phyloP scores from a whole-genome alignment of 2,329 filamentous ascomycete species.

The Ceratocystis albifundus region DNA sequence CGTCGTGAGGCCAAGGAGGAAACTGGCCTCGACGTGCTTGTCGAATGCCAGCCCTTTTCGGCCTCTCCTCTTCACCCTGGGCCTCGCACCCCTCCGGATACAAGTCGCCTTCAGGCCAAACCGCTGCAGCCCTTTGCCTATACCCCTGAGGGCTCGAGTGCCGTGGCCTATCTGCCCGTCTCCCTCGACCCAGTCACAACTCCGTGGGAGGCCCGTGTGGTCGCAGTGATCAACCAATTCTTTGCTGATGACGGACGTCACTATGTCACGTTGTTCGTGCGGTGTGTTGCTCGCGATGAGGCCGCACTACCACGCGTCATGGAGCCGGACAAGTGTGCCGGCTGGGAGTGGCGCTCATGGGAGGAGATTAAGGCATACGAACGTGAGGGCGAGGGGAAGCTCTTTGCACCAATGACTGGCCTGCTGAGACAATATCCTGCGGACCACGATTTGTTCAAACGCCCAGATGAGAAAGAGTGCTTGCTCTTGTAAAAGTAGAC shows the following conservation, averaged over 20 bases:
- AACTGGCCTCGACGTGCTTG: slow-evolving; percentile 48
- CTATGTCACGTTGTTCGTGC: slow-evolving; percentile 63
- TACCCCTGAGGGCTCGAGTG: background rate
- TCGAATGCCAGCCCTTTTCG: slow-evolving; percentile 28
- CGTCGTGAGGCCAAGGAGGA: slow-evolving; percentile 59
- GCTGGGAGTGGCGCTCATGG: slow-evolving; percentile 41
- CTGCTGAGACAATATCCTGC: slow-evolving; percentile 13
- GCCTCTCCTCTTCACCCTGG: background rate
- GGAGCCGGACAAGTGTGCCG: slow-evolving; percentile 42
- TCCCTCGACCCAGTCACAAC: background rate
- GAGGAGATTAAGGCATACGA: slow-evolving; percentile 32
- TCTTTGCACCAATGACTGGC: slow-evolving; percentile 17
- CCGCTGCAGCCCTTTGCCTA: slow-evolving; percentile 1
- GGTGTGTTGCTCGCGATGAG: slow-evolving; percentile 39
- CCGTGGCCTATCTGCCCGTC: slow-evolving; percentile 4
- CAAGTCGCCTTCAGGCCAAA: background rate
- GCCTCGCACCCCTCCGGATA: background rate
- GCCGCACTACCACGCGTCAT: slow-evolving; percentile 38
- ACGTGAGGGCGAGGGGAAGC: slow-evolving; percentile 23
- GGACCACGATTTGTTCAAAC: slow-evolving; percentile 11
- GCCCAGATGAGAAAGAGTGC: background rate
- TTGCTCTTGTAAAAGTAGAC: background rate
- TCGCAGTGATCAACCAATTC: slow-evolving; percentile 56
- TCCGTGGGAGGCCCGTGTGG: slow-evolving; percentile 32
- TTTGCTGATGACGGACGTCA: slow-evolving; percentile 52